Conservation (phyloP, 2,329 filamentous ascomycete genomes). For the Teratosphaeria destructans region DNA sequence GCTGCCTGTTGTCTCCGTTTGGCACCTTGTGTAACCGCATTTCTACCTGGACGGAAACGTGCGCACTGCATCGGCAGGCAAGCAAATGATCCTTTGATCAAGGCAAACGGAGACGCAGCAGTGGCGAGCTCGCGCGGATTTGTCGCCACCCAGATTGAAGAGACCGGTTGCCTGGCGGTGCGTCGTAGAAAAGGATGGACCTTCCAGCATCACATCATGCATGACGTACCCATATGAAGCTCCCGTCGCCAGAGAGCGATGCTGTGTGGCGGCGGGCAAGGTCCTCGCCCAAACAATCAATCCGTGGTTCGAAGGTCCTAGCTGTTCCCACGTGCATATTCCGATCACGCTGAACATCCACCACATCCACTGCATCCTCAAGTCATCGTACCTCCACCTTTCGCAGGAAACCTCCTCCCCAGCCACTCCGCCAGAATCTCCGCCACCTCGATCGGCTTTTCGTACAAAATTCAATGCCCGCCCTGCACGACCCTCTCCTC, state of each 20-base stretch:
- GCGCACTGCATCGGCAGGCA: background rate
- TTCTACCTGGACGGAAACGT: background rate
- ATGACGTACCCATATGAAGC: no score
- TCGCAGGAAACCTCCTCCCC: background rate
- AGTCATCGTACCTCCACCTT: background rate
- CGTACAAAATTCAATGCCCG: constrained; percentile 28
- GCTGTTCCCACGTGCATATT: no score
- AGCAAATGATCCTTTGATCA: background rate
- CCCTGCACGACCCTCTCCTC: constrained; percentile 25
- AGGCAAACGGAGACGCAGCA: background rate
- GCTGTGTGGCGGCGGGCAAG: no score
- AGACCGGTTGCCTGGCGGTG: no score
- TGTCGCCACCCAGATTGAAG: background rate
- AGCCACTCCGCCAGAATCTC: constrained; percentile 7
- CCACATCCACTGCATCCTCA: background rate
- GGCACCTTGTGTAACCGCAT: background rate
- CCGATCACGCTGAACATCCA: no score
- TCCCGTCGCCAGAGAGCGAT: no score
- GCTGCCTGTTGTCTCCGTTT: background rate
- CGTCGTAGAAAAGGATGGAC: no score
- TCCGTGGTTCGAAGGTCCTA: no score
- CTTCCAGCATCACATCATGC: no score
- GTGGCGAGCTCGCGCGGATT: background rate
- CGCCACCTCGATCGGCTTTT: constrained; percentile 24
- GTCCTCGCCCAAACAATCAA: no score